Evolutionary conservation across 2,329 filamentous ascomycete species (phyloP).

Genomic region (Penicillium polonicum): DNA sequence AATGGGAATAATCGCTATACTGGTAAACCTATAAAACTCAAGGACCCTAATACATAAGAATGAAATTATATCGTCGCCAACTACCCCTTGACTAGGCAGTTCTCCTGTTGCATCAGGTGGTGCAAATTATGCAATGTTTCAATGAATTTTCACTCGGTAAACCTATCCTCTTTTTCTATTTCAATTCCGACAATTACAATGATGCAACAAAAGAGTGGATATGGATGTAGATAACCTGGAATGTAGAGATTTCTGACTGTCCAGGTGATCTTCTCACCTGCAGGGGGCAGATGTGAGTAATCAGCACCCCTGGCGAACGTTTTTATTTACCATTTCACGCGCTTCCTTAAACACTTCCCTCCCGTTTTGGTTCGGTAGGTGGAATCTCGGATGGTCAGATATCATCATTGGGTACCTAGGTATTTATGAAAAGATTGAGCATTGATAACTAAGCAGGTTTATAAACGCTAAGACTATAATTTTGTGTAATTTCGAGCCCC

Average conservation of each 20-base stretch:
- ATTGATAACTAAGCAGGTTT: too few species aligned
- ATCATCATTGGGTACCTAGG: background rate
- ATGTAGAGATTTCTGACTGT: background rate
- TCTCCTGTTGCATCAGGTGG: background rate
- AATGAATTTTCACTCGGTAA: background rate
- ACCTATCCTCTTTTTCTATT: background rate
- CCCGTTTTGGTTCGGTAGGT: background rate
- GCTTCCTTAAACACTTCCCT: background rate
- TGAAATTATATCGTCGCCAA: background rate
- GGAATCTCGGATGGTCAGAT: background rate
- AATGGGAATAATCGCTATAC: background rate
- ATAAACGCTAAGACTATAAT: too few species aligned
- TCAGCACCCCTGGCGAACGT: background rate
- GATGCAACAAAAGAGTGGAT: background rate
- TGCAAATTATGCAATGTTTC: background rate
- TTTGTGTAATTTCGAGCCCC: too few species aligned
- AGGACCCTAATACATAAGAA: background rate
- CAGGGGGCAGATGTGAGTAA: background rate
- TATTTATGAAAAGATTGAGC: background rate
- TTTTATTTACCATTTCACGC: background rate
- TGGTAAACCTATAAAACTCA: background rate
- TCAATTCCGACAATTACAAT: background rate
- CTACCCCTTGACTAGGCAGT: background rate
- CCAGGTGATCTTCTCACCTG: background rate
- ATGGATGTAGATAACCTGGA: background rate